These are phyloP conservation scores for Xylariales sp. DNA, from an alignment of 2,329 filamentous ascomycete species.

Conservation along the genomic window DNA sequence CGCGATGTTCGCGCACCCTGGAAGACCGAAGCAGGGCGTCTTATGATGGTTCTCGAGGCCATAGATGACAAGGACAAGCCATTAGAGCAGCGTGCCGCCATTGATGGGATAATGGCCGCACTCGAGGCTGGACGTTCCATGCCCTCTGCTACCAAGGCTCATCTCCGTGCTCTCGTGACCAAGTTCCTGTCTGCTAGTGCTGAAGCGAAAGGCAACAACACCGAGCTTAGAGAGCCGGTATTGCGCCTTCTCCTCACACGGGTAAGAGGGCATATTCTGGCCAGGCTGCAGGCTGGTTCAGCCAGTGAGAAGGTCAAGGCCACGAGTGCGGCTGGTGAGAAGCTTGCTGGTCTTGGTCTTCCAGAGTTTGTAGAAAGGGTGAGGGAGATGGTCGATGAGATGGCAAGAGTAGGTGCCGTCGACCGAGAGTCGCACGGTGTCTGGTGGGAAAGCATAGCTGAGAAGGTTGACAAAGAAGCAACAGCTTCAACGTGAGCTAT, in stretches of 20 bases:
- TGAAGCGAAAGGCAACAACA: slow-evolving; percentile 36
- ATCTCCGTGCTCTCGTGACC: slow-evolving; percentile 52
- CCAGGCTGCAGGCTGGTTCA: slow-evolving; percentile 59
- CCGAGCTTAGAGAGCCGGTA: slow-evolving; percentile 49
- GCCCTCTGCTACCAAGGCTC: slow-evolving; percentile 56
- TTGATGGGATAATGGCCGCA: slow-evolving; percentile 58
- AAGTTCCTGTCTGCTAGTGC: slow-evolving; percentile 49
- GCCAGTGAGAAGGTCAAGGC: slow-evolving; percentile 67
- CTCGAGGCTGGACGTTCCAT: slow-evolving; percentile 60
- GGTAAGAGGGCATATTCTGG: slow-evolving; percentile 61
- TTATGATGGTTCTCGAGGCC: slow-evolving; percentile 63
- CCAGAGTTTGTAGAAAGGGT: slow-evolving; percentile 70
- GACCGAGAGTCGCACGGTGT: slow-evolving; percentile 63
- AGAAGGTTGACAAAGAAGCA: slow-evolving; percentile 45
- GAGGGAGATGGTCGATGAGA: slow-evolving; percentile 63
- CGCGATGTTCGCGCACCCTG: slow-evolving; percentile 73
- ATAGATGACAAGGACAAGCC: slow-evolving; percentile 38
- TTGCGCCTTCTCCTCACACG: slow-evolving; percentile 64
- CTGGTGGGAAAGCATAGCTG: slow-evolving; percentile 67
- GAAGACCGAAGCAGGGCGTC: slow-evolving; percentile 69
- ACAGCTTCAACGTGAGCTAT: slow-evolving; percentile 3
- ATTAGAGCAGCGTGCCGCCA: slow-evolving; percentile 41
- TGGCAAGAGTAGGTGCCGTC: slow-evolving; percentile 60
- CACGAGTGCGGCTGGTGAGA: slow-evolving; percentile 64
- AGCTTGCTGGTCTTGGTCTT: slow-evolving; percentile 63